Evolutionary conservation across 2,329 filamentous ascomycete species (phyloP).

Genomic region (Macroventuria anomochaeta): DNA sequence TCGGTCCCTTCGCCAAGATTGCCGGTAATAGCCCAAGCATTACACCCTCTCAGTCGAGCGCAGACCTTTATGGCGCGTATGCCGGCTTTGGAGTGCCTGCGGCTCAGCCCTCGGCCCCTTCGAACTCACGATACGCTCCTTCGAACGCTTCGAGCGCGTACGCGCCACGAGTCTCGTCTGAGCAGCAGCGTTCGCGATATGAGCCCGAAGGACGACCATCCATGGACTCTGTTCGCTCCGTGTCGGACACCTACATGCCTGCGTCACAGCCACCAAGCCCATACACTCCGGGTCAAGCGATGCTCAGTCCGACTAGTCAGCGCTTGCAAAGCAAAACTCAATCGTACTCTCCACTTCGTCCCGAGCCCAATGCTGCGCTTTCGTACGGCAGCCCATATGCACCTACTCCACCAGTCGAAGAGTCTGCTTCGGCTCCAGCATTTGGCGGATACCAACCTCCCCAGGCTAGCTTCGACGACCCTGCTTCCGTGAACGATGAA

Average conservation of each 20-base stretch:
- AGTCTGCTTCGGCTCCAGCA: conserved; percentile 28
- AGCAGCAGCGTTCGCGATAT: conserved; percentile 57
- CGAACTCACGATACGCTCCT: conserved; percentile 51
- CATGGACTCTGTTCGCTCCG: conserved; percentile 44
- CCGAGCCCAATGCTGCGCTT: conserved; percentile 32
- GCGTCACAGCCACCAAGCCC: conserved; percentile 35
- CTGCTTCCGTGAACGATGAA: conserved; percentile 14
- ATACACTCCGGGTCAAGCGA: conserved; percentile 41
- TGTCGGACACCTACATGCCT: conserved; percentile 41
- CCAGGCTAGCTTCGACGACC: conserved; percentile 35
- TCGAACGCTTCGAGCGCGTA: conserved; percentile 44
- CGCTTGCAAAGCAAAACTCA: conserved; percentile 37
- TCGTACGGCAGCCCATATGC: conserved; percentile 42
- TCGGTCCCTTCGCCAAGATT: conserved; percentile 82
- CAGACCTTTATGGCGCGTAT: conserved; percentile 77
- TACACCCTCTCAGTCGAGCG: conserved; percentile 66
- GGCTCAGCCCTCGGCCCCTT: conserved; percentile 28
- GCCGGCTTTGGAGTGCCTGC: conserved; percentile 57
- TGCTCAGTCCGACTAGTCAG: conserved; percentile 38
- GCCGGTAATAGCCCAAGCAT: conserved; percentile 65
- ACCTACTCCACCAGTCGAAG: conserved; percentile 34
- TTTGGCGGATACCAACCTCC: conserved; percentile 38
- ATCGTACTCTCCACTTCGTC: conserved; percentile 42
- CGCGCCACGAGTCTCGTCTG: conserved; percentile 59
- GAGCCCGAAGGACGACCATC: conserved; percentile 53